phyloP scores from a whole-genome alignment of 129 eudicot species.

The Smallanthus sonchifolius region DNA sequence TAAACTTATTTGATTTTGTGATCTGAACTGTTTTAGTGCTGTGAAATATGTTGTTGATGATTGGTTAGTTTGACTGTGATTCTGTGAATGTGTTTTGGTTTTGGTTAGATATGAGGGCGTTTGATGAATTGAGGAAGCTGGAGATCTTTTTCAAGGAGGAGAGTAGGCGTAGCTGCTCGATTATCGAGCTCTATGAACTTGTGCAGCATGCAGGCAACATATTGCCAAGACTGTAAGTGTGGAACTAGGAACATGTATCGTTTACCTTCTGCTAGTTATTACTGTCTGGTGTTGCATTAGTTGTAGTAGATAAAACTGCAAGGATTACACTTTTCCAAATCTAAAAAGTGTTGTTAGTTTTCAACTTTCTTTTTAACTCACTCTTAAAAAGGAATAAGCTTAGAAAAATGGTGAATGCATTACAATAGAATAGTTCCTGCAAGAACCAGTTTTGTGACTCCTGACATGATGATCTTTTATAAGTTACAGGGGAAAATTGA shows the following conservation, averaged over 20 bases:
- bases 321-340: neutral
- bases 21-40: slow-evolving; percentile 8
- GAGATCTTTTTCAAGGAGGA: slow-evolving; percentile 92
- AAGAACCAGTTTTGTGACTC: neutral
- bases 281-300: neutral
- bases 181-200: slow-evolving; percentile 95
- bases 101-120: slow-evolving; percentile 89
- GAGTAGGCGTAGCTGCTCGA: slow-evolving; percentile 80
- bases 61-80: slow-evolving; percentile 4
- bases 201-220: slow-evolving; percentile 99
- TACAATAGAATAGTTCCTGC: slow-evolving; percentile 1
- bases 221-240: slow-evolving; percentile 86
- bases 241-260: neutral
- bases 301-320: slow-evolving; percentile 9
- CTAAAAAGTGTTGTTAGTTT: neutral
- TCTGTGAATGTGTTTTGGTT: slow-evolving; percentile 14
- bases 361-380: neutral
- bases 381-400: neutral
- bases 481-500: slow-evolving; percentile 9
- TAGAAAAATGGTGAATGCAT: slow-evolving; percentile 3
- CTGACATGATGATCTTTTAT: neutral
- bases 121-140: slow-evolving; percentile 90
- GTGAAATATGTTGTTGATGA: neutral
- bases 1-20: neutral
- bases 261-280: slow-evolving; percentile 7